Base-by-base conservation (phyloP, 345 rosid genomes). In the Laguncularia racemosa region DNA sequence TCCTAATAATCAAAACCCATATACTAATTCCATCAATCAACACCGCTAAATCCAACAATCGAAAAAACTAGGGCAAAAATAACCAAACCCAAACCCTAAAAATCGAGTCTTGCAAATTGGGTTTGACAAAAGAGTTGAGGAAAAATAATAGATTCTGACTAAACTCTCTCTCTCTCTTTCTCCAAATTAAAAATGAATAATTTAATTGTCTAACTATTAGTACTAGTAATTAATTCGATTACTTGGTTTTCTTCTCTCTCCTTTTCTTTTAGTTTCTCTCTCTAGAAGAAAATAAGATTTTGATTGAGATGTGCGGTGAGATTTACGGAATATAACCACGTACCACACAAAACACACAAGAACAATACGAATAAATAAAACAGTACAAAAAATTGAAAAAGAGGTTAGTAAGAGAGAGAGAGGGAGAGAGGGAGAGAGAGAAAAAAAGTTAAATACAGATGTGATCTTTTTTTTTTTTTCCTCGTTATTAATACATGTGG, bases 231-330 rank as follows among this genome's bases (percentile, higher is more conserved):
- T 65, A 51, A 43, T 48, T 18, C 45, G 16, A 51, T 17, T 23
- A 44, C 49, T 49, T 58, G 19, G 19, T 14, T 48, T 20, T 17
- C 53, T 15, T 33, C 17, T 45, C 60, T 43, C 48, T 23, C 53
- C 28, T 4, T 17, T 28, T 14, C 20, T 15, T 12, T 17, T 13
- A 1, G 20, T 49, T 46, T 18, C 46, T 38, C 20, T 16, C 1
- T 6, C 12, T 13, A 44, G 58, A 55, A 33, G 38, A 46, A 52
- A 18, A 28, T 19, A 19, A 52, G 26, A 52, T 28, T 52, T 52
- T 71, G 85, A 88, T 74, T 79, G 76, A 78, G 93, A 82, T 73
- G 82, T 76, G 81, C 66, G 81, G 81, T 71, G 67, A 65, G 82
- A 78, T 68, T 74, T 46, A 57, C 47, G 71, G 64, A 59, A 46